Evolutionary conservation across 345 rosid genomes (phyloP).

Genomic region (Euphorbia pulcherrima): DNA sequence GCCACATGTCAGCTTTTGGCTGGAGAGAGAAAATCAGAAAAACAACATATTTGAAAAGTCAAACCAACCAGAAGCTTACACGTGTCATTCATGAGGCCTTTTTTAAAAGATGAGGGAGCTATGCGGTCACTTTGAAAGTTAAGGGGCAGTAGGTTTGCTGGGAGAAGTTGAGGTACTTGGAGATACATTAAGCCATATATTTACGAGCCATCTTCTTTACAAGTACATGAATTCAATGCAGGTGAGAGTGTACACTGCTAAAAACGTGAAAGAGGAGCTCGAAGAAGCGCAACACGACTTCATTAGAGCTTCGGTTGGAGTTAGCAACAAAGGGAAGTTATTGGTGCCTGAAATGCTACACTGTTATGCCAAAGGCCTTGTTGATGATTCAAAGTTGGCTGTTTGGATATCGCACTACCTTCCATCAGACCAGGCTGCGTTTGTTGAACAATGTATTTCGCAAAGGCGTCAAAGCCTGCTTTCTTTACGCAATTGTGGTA

Average conservation of each 20-base stretch:
- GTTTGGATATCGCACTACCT: conserved; percentile 84
- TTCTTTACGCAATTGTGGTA: conserved; percentile 65
- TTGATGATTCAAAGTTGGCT: conserved; percentile 65
- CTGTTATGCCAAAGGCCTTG: conserved; percentile 62
- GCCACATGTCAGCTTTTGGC: too few species aligned
- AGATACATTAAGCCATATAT: too few species aligned
- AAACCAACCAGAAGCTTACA: too few species aligned
- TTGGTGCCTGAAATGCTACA: conserved; percentile 81
- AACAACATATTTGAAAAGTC: too few species aligned
- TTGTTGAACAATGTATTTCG: conserved; percentile 76
- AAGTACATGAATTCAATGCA: conserved; percentile 21
- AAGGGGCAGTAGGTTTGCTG: too few species aligned
- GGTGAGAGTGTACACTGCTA: conserved; percentile 72
- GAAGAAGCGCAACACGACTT: conserved; percentile 77
- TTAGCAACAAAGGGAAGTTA: conserved; percentile 78
- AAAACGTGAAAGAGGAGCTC: conserved; percentile 65
- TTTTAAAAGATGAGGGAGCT: too few species aligned
- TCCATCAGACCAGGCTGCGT: conserved; percentile 65
- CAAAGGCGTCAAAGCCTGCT: conserved; percentile 64
- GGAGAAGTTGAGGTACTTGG: too few species aligned
- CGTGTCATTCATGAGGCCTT: too few species aligned
- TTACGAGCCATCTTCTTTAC: too few species aligned
- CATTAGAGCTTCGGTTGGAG: conserved; percentile 72
- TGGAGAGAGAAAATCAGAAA: too few species aligned
- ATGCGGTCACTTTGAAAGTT: too few species aligned